Percentiles rank a stretch among this genome's conserved stretches.
Evolutionary conservation across 2,329 filamentous ascomycete genomes (phyloP).

Genomic region (Penicillium sclerotigenum): DNA sequence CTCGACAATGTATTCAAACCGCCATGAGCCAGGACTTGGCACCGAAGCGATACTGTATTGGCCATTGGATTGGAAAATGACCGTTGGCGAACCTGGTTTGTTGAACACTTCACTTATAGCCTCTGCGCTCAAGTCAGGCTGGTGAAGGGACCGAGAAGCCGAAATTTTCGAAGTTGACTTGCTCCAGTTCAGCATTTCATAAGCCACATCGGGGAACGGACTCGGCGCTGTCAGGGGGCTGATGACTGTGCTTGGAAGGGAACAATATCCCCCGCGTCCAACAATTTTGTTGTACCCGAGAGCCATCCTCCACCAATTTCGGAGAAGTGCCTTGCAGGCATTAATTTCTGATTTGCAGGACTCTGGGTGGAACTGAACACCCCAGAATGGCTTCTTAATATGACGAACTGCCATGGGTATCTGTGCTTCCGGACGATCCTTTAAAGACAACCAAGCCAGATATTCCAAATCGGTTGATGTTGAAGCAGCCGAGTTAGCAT

Average conservation of each 20-base stretch:
- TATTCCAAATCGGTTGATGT: conserved; percentile 44
- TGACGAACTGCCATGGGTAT: conserved; percentile 79
- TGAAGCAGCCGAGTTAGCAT: conserved; percentile 43
- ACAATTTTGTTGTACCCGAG: conserved; percentile 56
- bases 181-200: conserved; percentile 36
- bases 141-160: conserved; percentile 25
- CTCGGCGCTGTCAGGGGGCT: conserved; percentile 14
- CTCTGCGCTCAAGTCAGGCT: conserved; percentile 29
- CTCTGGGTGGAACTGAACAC: conserved; percentile 87
- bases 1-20: conserved; percentile 35
- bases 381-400: conserved; percentile 70
- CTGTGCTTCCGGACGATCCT: conserved; percentile 37
- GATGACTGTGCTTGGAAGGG: conserved; percentile 20
- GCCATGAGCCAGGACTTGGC: conserved; percentile 36
- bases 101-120: conserved; percentile 37
- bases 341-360: conserved; percentile 70
- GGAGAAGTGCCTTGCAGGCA: conserved; percentile 60
- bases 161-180: conserved; percentile 28
- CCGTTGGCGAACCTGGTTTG: conserved; percentile 29
- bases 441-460: conserved; percentile 58
- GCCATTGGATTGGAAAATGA: conserved; percentile 47
- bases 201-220: conserved; percentile 47
- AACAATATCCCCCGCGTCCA: conserved; percentile 23
- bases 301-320: conserved; percentile 71
- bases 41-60: conserved; percentile 38